phyloP scores from a whole-genome alignment of 305 asterid species.

The Andrographis paniculata region DNA sequence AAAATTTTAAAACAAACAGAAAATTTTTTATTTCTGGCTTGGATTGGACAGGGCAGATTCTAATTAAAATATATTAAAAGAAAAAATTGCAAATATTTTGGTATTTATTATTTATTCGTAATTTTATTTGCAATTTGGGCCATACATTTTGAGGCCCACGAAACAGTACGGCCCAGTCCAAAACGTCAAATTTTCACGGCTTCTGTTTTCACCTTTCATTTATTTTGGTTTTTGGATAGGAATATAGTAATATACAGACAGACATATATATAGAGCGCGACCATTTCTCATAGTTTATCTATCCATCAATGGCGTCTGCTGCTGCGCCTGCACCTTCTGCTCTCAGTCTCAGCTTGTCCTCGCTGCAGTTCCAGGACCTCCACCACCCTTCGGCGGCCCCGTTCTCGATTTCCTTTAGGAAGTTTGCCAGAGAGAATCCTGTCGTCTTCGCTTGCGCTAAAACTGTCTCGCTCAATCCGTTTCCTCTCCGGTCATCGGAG shows the following conservation, averaged over 20 bases:
- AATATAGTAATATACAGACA: neutral
- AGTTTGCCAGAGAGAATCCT: conserved; percentile 23
- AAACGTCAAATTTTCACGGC: neutral
- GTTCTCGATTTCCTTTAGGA: conserved; percentile 29
- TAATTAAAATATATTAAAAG: too few species aligned
- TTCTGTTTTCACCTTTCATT: conserved; percentile 2
- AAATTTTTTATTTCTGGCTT: too few species aligned
- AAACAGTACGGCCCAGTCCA: too few species aligned
- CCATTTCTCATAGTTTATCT: neutral
- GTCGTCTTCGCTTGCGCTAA: conserved; percentile 26
- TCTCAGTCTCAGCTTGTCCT: conserved; percentile 33
- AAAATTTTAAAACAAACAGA: too few species aligned
- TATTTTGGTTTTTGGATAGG: conserved; percentile 15
- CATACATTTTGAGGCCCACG: too few species aligned
- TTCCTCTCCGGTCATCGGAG: conserved; percentile 36
- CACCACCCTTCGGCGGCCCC: conserved; percentile 32
- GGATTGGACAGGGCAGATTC: too few species aligned
- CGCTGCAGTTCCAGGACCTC: conserved; percentile 47
- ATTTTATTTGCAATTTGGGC: too few species aligned
- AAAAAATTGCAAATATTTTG: too few species aligned
- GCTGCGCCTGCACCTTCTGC: conserved; percentile 41
- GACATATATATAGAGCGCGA: neutral
- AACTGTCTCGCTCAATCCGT: conserved; percentile 41
- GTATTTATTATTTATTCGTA: too few species aligned
- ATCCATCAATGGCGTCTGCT: conserved; percentile 46